These are phyloP conservation scores for Vicia villosa DNA, from an alignment of 306 rosid species.

Conservation along the genomic window DNA sequence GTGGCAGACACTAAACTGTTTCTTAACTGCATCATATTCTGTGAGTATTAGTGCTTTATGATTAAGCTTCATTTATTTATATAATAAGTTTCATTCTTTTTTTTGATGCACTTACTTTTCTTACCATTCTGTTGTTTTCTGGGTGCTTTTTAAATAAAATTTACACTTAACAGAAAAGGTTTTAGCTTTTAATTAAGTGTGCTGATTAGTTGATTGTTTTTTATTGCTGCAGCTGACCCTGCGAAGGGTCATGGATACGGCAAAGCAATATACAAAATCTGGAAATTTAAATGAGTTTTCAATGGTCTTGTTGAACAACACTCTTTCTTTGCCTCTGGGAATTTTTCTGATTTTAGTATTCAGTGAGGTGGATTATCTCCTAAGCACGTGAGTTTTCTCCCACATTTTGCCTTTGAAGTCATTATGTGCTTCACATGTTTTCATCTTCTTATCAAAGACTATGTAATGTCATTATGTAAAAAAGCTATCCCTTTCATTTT, in stretches of 20 bases:
- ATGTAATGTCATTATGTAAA: slow-evolving; percentile 21
- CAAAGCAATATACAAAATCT: slow-evolving; percentile 82
- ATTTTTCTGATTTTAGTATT: slow-evolving; percentile 68
- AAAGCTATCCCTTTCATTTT: slow-evolving; percentile 11
- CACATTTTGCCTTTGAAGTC: slow-evolving; percentile 21
- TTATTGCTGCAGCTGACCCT: slow-evolving; percentile 74
- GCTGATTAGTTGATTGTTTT: slow-evolving; percentile 38
- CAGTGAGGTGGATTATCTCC: slow-evolving; percentile 91
- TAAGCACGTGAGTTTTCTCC: slow-evolving; percentile 68
- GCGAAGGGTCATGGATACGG: slow-evolving; percentile 93
- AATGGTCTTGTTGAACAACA: slow-evolving; percentile 95
- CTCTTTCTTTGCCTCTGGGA: slow-evolving; percentile 93
- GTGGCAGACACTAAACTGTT: slow-evolving; percentile 92
- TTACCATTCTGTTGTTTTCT: slow-evolving; percentile 12
- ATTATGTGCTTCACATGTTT: slow-evolving; percentile 22
- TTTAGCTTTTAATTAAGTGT: slow-evolving; percentile 25
- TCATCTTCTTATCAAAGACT: slow-evolving; percentile 7
- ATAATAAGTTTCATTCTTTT: slow-evolving; percentile 8
- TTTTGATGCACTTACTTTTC: not conserved
- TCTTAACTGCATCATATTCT: slow-evolving; percentile 96
- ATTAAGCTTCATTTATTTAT: slow-evolving; percentile 16
- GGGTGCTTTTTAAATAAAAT: slow-evolving; percentile 13
- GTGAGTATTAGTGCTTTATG: slow-evolving; percentile 60
- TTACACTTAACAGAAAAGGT: slow-evolving; percentile 4
- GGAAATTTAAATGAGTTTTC: slow-evolving; percentile 95